These are phyloP conservation scores for Prunella vulgaris DNA, from an alignment of 257 asterid species.

Conservation along the genomic window DNA sequence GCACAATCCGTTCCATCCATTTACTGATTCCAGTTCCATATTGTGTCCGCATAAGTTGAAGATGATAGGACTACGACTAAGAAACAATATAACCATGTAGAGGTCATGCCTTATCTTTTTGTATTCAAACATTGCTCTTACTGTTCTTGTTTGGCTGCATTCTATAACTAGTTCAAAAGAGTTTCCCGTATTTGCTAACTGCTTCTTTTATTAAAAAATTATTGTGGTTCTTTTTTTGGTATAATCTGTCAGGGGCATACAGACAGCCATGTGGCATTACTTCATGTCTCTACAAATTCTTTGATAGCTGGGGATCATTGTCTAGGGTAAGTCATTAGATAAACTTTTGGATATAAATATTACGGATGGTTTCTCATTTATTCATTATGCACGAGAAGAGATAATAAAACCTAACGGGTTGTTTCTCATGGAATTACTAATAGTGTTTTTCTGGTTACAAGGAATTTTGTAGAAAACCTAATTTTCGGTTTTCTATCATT, in stretches of 20 bases:
- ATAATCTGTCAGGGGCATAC: slow-evolving; percentile 77
- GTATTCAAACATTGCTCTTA: background rate
- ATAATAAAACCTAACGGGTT: background rate
- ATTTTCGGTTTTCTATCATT: background rate
- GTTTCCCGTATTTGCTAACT: background rate
- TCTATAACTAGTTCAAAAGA: background rate
- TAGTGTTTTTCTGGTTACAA: background rate
- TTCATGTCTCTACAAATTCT: slow-evolving; percentile 77
- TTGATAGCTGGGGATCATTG: slow-evolving; percentile 96
- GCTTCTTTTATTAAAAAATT: slow-evolving; percentile 13
- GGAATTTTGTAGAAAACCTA: background rate
- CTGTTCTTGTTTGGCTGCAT: background rate
- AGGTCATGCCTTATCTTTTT: background rate
- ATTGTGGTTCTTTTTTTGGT: background rate
- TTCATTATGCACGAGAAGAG: background rate
- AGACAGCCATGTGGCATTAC: slow-evolving; percentile 88
- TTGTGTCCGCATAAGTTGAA: background rate
- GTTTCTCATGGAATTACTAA: background rate
- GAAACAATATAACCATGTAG: slow-evolving; percentile 7
- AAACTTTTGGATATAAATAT: background rate
- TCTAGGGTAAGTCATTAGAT: slow-evolving; percentile 66
- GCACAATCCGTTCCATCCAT: background rate
- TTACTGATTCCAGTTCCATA: background rate
- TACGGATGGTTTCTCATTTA: background rate
- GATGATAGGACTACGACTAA: background rate